phyloP scores from a whole-genome alignment of 352 stramenopile species.

The Phytophthora cryptogea region DNA sequence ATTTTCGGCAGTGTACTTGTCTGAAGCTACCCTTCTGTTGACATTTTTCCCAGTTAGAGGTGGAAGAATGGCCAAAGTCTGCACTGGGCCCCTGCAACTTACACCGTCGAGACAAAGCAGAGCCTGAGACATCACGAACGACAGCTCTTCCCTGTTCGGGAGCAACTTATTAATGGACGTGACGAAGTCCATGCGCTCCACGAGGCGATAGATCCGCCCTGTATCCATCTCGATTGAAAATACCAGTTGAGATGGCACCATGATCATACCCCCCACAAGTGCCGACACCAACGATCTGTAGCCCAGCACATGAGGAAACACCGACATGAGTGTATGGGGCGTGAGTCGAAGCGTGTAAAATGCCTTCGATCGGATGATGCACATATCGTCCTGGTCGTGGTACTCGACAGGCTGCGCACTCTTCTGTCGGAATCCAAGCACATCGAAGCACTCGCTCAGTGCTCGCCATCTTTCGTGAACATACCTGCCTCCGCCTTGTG shows the following conservation, averaged over 20 bases:
- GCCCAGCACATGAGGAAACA: conserved; percentile 21
- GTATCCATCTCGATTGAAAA: conserved; percentile 15
- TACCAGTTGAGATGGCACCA: conserved; percentile 9
- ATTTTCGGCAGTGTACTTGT: not conserved
- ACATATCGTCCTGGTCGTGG: conserved; percentile 1
- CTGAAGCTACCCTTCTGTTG: not conserved
- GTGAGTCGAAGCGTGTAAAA: conserved; percentile 26
- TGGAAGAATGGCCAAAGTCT: not conserved
- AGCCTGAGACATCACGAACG: conserved; percentile 13
- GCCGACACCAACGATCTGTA: not conserved
- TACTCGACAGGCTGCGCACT: conserved; percentile 8
- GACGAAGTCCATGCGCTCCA: conserved; percentile 18
- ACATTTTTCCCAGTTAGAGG: not conserved
- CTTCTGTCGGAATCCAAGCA: conserved; percentile 22
- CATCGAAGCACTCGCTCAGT: conserved; percentile 19
- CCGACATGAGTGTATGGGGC: conserved; percentile 4
- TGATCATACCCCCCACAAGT: conserved; percentile 6
- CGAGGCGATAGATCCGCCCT: conserved; percentile 2
- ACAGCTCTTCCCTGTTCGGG: conserved; percentile 8
- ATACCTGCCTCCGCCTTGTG: not conserved
- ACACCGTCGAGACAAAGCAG: conserved; percentile 4
- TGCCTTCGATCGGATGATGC: conserved; percentile 14
- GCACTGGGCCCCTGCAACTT: not conserved
- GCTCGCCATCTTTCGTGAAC: conserved; percentile 14
- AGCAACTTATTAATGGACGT: conserved; percentile 5